Evolutionary conservation across 257 asterid species (phyloP), one percentile per base, ranked within the genome.

Genomic region (Lithospermum erythrorhizon): DNA sequence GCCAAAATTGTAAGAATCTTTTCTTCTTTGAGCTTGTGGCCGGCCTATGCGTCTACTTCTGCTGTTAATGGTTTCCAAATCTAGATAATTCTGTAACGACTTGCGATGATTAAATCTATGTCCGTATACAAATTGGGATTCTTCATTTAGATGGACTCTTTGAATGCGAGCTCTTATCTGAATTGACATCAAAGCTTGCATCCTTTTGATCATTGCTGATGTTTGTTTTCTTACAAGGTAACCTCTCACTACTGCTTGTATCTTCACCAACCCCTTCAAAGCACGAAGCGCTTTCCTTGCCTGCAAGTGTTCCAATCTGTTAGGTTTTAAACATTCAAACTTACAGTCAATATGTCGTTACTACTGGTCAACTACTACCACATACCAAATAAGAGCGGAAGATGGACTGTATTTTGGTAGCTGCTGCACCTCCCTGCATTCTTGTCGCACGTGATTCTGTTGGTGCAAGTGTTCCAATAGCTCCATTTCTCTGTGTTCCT

Each of bases 211-310:
- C 51, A 79, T 74, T n/a, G 61, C 73, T 21, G 73, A 76, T 66
- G 83, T 79, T 61, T 78, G 84, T 70, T 85, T 85, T 52, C 94
- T 74, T 23, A 85, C 89, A 76, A 77, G 74, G 77, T 82, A 73
- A 61, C 96, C 96, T 74, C 90, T 81, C 25, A 84, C 87, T 29
- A 85, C 65, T 61, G 94, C 96, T 71, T 87, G 96, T 68, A 87
- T 57, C 67, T 85, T 87, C 79, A 87, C 96, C 19, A 87, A 67
- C 56, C 80, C 93, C 66, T 76, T 76, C 75, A 84, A 65, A 19
- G 94, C 91, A 2, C 79, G 61, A 71, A 84, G 71, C 3, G 96
- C 96, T 69, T 76, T 81, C 73, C 83, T 82, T 24, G 96, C 94
- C 96, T 87, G 85, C 57, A 68, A 60, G n/a, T n/a, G n/a, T 49